Base-by-base conservation (phyloP, 1,284 basidiomycete species). In the Inonotus obliquus region DNA sequence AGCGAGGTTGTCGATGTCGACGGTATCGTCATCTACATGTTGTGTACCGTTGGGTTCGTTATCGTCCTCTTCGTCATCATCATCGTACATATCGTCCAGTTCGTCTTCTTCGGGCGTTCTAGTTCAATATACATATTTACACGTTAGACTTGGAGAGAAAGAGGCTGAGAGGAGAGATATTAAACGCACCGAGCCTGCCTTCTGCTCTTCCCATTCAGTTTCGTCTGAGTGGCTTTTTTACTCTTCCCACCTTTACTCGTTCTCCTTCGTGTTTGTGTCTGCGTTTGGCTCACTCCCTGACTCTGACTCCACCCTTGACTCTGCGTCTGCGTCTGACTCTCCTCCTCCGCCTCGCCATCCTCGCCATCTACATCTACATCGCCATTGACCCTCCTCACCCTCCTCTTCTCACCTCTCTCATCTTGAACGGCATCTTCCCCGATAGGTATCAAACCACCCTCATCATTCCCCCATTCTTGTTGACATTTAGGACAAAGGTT, bases 351-450 rank as follows among this genome's bases (percentile, higher is more conserved):
- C 7, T 78, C 76, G n/a, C 73, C 75, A 25, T 76, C 77, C 14
- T 74, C 77, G 23, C 76, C 79, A 29, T 76, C 77, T 48, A 75
- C 75, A 66, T 69, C 76, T 65, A 59, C 70, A n/a, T n/a, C n/a
- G 2, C 65, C 69, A 0, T 69, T 71, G 58, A 69, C 69, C 57
- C 74, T 74, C 52, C 74, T 73, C n/a, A 66, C 67, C 48, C 77
- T 77, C 49, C 77, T 75, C 38, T 73, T 73, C 21, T 83, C 81
- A 32, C 86, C 84, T 14, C 81, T 76, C 11, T 84, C 87, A 51
- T 84, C 83, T 52, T 74, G 77, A 27, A 79, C 80, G 2, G 88
- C 89, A 14, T 70, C 79, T 72, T 91, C 89, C 17, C 89, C 89
- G 23, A 91, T 73, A 5, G 79, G 79, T 1, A 71, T 64, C 45